Base-by-base conservation (phyloP, 352 stramenopile species). In the Phytopythium ostracodes region DNA sequence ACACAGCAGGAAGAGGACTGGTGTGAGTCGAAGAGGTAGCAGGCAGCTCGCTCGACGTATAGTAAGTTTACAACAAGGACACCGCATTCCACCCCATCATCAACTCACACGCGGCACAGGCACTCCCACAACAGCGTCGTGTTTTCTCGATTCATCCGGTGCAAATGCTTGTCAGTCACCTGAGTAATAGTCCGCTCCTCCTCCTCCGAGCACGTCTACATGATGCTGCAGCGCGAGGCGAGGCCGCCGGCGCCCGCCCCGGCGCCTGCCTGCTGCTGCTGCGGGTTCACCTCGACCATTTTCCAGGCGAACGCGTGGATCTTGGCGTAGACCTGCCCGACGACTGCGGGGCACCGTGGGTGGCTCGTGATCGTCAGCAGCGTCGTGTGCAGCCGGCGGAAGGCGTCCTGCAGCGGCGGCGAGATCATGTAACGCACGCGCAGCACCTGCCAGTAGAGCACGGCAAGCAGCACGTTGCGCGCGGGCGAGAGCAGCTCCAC, bases 371-470 rank as follows among this genome's bases (percentile, higher is more conserved):
- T 15, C 33, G 68, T 65, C 36, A 91, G 66, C 46, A 93, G 81
- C 42, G 67, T 75, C 18, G 65, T 53, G 69, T 96, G 87, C 22
- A 96, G 67, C 27, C 68, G 60, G 58, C 79, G 76, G 74, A 96
- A 96, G 14, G 80, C 78, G 44, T 95, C 80, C 67, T 94, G 86
- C 35, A 96, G 71, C 66, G 89, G 80, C 55, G 84, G 84, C 46
- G 84, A 94, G 71, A 94, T 91, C 88, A 96, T 96, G 77, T 96
- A 96, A 65, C 88, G 87, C 71, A 96, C 84, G 56, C 88, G 88
- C 56, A 96, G 70, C 60, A 95, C 76, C 73, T 96, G 88, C 88
- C 88, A 96, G 79, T 93, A 96, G 61, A 95, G 72, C 65, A 96
- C 73, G 22, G 89, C 74, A 52, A 95, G 73, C 69, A 96, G 57